These are phyloP conservation scores for Loxodes magnus DNA, from an alignment of 73 alveolate species.

Conservation along the genomic window DNA sequence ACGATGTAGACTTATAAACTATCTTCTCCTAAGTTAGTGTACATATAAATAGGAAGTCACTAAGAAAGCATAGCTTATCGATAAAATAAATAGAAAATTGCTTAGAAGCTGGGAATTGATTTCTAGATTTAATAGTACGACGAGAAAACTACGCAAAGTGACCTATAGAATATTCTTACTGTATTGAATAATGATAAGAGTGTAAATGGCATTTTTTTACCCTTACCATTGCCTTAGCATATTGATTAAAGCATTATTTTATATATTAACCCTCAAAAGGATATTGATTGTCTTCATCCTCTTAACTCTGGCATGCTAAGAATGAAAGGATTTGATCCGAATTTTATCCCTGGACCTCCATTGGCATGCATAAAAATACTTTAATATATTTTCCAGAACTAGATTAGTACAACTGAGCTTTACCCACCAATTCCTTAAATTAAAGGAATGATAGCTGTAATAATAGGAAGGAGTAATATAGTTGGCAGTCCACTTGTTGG, in stretches of 20 bases:
- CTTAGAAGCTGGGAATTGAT: no score
- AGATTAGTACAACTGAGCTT: no score
- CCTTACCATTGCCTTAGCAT: slow-evolving; percentile 29
- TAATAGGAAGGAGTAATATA: slow-evolving; percentile 39
- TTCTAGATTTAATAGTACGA: no score
- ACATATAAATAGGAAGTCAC: no score
- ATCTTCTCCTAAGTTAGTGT: no score
- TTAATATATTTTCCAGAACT: no score
- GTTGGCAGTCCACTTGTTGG: slow-evolving; percentile 69
- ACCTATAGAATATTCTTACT: no score
- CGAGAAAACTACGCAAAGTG: no score
- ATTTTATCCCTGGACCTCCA: slow-evolving; percentile 27
- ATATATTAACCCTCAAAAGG: slow-evolving; percentile 50
- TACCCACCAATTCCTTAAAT: no score
- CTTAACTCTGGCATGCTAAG: slow-evolving; percentile 34
- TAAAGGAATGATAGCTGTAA: slow-evolving; percentile 42
- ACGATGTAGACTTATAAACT: no score
- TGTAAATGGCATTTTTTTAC: slow-evolving; percentile 45
- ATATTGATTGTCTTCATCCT: slow-evolving; percentile 70
- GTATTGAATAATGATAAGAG: slow-evolving; percentile 27
- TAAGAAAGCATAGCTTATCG: no score
- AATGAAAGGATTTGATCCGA: not conserved
- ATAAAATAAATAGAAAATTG: no score
- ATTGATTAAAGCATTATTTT: slow-evolving; percentile 29
- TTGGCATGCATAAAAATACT: slow-evolving; percentile 22